Evolutionary conservation across 371 early-diverging fungal genomes (phyloP).

Genomic region (Umbelopsis sp.): DNA sequence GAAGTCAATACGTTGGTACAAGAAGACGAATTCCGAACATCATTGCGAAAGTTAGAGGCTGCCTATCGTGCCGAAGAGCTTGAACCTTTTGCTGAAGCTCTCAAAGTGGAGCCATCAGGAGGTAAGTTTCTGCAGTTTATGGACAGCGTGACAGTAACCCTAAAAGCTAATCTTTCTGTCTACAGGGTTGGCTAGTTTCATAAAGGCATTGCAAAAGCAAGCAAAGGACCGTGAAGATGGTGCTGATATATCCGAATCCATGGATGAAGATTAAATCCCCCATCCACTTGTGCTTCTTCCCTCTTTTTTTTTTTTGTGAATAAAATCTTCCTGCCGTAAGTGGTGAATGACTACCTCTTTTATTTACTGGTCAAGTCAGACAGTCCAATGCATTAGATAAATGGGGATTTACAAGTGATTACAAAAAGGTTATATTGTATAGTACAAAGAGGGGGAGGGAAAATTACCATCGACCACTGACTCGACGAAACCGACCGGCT

Average conservation of each 20-base stretch:
- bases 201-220: slow-evolving; percentile 66
- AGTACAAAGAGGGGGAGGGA: background rate
- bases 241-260: slow-evolving; percentile 33
- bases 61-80: slow-evolving; percentile 10
- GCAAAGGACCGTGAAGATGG: slow-evolving; percentile 40
- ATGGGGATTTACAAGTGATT: background rate
- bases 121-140: background rate
- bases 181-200: slow-evolving; percentile 68
- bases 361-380: too few species aligned
- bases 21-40: slow-evolving; percentile 5
- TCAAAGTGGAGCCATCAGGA: slow-evolving; percentile 6
- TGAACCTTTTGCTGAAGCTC: slow-evolving; percentile 8
- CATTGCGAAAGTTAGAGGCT: slow-evolving; percentile 15
- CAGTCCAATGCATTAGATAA: background rate
- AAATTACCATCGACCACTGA: slow-evolving; percentile 2
- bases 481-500: slow-evolving; percentile 24
- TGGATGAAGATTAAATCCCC: slow-evolving; percentile 38
- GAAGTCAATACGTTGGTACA: slow-evolving; percentile 2
- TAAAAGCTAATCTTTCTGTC: background rate
- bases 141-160: too few species aligned
- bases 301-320: background rate
- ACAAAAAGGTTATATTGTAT: background rate
- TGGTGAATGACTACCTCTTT: too few species aligned
- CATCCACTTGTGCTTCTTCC: too few species aligned
- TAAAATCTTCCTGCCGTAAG: too few species aligned